Base-by-base conservation (phyloP, 2,329 filamentous ascomycete genomes). In the Magnaporthiopsis poae region DNA sequence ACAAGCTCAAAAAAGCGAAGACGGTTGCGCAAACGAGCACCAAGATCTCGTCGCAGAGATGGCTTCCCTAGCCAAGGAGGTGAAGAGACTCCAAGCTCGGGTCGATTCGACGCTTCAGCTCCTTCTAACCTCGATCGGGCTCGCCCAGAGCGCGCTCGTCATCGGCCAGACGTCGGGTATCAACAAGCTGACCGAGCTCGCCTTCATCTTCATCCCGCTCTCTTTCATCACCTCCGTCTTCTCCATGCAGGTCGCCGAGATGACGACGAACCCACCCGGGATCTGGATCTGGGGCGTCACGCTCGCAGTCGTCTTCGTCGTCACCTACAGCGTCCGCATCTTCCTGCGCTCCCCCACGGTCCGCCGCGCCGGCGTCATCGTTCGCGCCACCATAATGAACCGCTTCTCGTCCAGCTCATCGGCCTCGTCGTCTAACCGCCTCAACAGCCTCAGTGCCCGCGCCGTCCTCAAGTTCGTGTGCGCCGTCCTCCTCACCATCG, bases 141-240 rank as follows among this genome's bases (percentile, higher is more conserved):
- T 56, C 18, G 46, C 46, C 18, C 46, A 56, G 46, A 56, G 46
- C 46, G 46, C n/a, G 46, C 46, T 56, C 46, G 46, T 56, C 46
- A 56, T 56, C 21, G 18, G 9, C 18, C 46, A 56, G 46, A 56
- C 46, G 46, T 56, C 46, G 21, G 46, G 46, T 27, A 29, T 61
- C 60, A 61, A 29, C 39, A 56, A 61, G 31, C 56, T 65, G 31
- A 65, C 64, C 15, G 59, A 60, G 64, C 64, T 65, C 9, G 64
- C 64, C 56, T 65, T 65, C 56, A 36, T 65, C 52, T 65, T 65
- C 59, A 36, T 65, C 13, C 64, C 64, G 64, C 64, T 65, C n/a
- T 61, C 52, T 31, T 65, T 65, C 59, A 46, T 36, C 56, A 61
- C 64, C 21, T 36, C 31, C 18, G 21, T 46, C 64, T 65, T 65